These are phyloP conservation scores for Pleurotus giganteus DNA, from an alignment of 768 basidiomycete genomes.

Conservation along the genomic window DNA sequence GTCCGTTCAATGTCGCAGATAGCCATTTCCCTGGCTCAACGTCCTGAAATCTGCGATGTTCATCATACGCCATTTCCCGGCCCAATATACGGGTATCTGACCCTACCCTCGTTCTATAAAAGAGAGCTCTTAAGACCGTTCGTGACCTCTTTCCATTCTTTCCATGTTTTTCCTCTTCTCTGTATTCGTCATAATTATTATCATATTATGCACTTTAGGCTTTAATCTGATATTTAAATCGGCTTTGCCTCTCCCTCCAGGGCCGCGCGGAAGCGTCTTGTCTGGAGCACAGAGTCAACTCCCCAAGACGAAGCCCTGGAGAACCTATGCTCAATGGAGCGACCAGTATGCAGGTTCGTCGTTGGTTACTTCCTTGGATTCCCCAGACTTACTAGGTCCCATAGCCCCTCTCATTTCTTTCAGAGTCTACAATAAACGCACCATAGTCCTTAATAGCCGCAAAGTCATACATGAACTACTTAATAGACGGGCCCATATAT, in stretches of 20 bases:
- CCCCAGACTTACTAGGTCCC: neutral
- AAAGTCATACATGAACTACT: conserved; percentile 45
- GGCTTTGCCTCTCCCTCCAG: neutral
- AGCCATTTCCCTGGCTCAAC: neutral
- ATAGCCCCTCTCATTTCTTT: conserved; percentile 48
- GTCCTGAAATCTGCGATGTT: neutral
- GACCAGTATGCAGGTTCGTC: neutral
- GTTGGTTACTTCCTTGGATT: neutral
- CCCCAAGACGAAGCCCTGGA: neutral
- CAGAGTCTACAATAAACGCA: conserved; percentile 39
- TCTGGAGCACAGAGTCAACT: neutral
- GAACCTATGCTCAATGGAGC: neutral
- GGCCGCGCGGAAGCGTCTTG: neutral
- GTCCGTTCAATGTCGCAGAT: neutral
- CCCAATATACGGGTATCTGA: neutral
- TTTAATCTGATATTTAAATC: neutral
- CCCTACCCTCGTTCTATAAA: no score
- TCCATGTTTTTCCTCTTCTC: neutral
- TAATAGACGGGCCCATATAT: conserved; percentile 47
- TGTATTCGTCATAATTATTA: neutral
- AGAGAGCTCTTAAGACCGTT: neutral
- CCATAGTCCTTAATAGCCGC: conserved; percentile 49
- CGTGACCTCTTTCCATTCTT: neutral
- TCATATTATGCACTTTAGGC: neutral
- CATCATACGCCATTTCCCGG: neutral